These are phyloP conservation scores for Malassezia nana DNA, from an alignment of 1,284 basidiomycete species.

Conservation along the genomic window DNA sequence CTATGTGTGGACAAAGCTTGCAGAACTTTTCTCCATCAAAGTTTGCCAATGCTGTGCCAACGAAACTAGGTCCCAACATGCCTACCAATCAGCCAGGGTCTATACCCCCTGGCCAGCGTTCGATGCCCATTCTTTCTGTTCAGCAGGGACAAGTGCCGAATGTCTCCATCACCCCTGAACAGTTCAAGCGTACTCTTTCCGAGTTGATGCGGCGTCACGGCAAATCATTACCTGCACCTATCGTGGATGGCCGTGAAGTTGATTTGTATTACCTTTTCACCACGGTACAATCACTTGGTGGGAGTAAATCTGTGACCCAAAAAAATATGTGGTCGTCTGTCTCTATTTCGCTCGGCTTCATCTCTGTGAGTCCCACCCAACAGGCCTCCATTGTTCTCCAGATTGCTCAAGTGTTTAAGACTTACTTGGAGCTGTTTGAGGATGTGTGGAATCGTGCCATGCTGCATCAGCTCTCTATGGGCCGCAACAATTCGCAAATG, in stretches of 20 bases:
- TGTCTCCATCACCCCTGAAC: conserved; percentile 28
- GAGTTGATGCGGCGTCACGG: conserved; percentile 39
- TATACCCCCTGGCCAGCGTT: neutral
- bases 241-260: conserved; percentile 29
- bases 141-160: conserved; percentile 20
- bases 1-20: neutral
- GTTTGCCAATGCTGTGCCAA: neutral
- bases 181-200: conserved; percentile 38
- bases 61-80: neutral
- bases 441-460: conserved; percentile 42
- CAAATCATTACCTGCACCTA: conserved; percentile 26
- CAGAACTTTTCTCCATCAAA: neutral
- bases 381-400: conserved; percentile 24
- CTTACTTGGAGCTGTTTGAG: conserved; percentile 37
- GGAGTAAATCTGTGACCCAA: conserved; percentile 34
- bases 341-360: conserved; percentile 33
- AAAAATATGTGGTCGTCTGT: conserved; percentile 36
- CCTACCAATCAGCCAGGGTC: neutral
- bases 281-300: conserved; percentile 37
- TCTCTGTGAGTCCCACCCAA: conserved; percentile 28
- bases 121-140: neutral
- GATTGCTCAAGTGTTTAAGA: conserved; percentile 30
- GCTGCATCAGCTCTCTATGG: conserved; percentile 35
- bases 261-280: conserved; percentile 40
- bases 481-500: neutral